Conservation (phyloP, 768 basidiomycete genomes). For the Suillus variegatus region DNA sequence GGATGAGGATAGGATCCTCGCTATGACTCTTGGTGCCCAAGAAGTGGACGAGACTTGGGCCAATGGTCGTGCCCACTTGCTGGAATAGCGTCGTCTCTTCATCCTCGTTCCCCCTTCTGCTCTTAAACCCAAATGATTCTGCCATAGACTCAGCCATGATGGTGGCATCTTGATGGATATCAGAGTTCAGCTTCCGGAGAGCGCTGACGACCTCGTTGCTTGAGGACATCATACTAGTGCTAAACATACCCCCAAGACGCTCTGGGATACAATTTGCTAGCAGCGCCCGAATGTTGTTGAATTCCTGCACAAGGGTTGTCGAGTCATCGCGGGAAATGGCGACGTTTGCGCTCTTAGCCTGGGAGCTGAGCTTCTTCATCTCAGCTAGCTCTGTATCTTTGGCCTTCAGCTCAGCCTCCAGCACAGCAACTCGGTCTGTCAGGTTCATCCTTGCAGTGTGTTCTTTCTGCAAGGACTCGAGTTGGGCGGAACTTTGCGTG, state of each 20-base stretch:
- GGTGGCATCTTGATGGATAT: constrained; percentile 49
- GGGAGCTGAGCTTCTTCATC: constrained; percentile 18
- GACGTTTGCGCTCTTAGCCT: constrained; percentile 20
- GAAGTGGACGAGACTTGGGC: constrained; percentile 26
- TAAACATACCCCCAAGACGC: constrained; percentile 44
- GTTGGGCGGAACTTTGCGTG: constrained; percentile 20
- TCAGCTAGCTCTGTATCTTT: constrained; percentile 15
- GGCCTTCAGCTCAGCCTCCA: not conserved
- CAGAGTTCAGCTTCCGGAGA: constrained; percentile 47
- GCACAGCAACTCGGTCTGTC: constrained; percentile 8
- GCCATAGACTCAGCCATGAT: constrained; percentile 49
- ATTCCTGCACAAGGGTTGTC: constrained; percentile 28
- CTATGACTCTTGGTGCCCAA: constrained; percentile 28
- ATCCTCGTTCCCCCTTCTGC: constrained; percentile 14
- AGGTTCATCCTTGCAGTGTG: constrained; percentile 14
- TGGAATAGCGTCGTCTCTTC: constrained; percentile 21
- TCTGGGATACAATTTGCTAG: constrained; percentile 29
- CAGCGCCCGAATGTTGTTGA: constrained; percentile 10
- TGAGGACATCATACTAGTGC: constrained; percentile 33
- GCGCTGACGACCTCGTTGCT: constrained; percentile 46
- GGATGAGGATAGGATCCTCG: constrained; percentile 38
- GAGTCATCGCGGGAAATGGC: constrained; percentile 32
- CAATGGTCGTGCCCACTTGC: constrained; percentile 22
- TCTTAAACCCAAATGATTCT: constrained; percentile 38
- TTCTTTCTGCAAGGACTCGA: constrained; percentile 19